Evolutionary conservation across 2,329 filamentous ascomycete genomes (phyloP).

Genomic region (Ascochyta viciae-villosae): DNA sequence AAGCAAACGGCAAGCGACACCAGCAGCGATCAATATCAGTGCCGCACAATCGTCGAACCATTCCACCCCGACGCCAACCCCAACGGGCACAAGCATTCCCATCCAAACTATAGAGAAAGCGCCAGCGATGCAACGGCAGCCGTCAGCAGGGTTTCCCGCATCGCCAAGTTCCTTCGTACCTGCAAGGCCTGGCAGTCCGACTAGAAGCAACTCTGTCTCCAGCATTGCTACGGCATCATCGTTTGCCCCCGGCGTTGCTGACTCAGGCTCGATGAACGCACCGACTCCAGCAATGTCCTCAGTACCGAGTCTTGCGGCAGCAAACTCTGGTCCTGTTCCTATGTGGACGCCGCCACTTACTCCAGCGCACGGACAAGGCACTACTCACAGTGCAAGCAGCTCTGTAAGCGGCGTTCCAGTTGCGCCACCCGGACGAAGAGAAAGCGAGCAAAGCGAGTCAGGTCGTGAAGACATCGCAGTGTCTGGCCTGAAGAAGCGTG

Average conservation of each 20-base stretch:
- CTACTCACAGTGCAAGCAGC: slow-evolving; percentile 61
- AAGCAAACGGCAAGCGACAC: slow-evolving; percentile 37
- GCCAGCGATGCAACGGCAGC: slow-evolving; percentile 60
- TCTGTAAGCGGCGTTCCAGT: slow-evolving; percentile 59
- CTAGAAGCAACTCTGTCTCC: slow-evolving; percentile 84
- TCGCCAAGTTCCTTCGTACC: slow-evolving; percentile 64
- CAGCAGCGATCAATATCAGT: slow-evolving; percentile 53
- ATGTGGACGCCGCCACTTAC: slow-evolving; percentile 92
- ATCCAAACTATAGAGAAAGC: slow-evolving; percentile 55
- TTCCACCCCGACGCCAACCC: slow-evolving; percentile 74
- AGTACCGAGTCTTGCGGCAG: slow-evolving; percentile 77
- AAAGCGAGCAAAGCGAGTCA: slow-evolving; percentile 48
- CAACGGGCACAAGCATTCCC: slow-evolving; percentile 69
- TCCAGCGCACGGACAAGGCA: slow-evolving; percentile 60
- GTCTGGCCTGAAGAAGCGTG: slow-evolving; percentile 44
- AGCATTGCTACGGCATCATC: slow-evolving; percentile 74
- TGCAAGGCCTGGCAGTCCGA: slow-evolving; percentile 74
- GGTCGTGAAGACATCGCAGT: slow-evolving; percentile 40
- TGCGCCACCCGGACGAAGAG: slow-evolving; percentile 28
- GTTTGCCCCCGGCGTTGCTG: slow-evolving; percentile 47
- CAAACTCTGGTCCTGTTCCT: slow-evolving; percentile 70
- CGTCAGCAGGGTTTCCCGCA: slow-evolving; percentile 62
- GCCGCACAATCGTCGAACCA: slow-evolving; percentile 61
- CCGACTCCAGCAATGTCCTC: slow-evolving; percentile 79
- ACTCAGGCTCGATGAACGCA: slow-evolving; percentile 66